phyloP scores from a whole-genome alignment of 805 yeast species.

The Tetrapisispora phaffii region DNA sequence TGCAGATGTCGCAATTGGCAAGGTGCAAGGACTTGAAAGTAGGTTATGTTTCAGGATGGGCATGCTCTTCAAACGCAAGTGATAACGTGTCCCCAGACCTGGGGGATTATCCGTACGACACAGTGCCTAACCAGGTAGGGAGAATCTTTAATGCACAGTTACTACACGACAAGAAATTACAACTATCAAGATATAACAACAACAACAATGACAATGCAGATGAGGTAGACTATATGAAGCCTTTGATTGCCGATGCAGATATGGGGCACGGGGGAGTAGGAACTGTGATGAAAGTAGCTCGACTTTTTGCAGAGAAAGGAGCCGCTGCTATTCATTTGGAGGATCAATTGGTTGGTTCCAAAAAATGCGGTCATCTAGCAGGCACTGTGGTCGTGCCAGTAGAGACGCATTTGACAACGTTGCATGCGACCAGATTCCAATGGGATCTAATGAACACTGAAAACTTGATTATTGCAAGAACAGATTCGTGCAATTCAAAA shows the following conservation, averaged over 20 bases:
- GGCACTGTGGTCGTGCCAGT: conserved; percentile 57
- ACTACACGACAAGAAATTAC: conserved; percentile 45
- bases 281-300: conserved; percentile 55
- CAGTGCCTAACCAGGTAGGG: conserved; percentile 59
- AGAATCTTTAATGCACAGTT: conserved; percentile 48
- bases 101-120: conserved; percentile 61
- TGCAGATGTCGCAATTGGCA: conserved; percentile 49
- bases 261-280: conserved; percentile 59
- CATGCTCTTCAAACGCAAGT: conserved; percentile 47
- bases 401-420: conserved; percentile 43
- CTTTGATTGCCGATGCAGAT: conserved; percentile 59
- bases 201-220: conserved; percentile 17
- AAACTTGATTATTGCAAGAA: conserved; percentile 49
- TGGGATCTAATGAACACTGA: conserved; percentile 56
- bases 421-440: conserved; percentile 50
- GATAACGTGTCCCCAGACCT: conserved; percentile 58
- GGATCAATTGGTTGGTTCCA: conserved; percentile 57
- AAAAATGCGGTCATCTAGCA: conserved; percentile 54
- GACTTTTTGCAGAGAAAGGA: conserved; percentile 55
- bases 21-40: conserved; percentile 39
- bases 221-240: conserved; percentile 48
- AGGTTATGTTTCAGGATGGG: conserved; percentile 54
- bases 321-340: conserved; percentile 60
- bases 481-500: conserved; percentile 48
- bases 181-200: conserved; percentile 27